Percentiles rank a stretch among this genome's conserved stretches.
phyloP scores from a whole-genome alignment of 2,329 filamentous ascomycete genomes.

The Xylaria arbuscula region DNA sequence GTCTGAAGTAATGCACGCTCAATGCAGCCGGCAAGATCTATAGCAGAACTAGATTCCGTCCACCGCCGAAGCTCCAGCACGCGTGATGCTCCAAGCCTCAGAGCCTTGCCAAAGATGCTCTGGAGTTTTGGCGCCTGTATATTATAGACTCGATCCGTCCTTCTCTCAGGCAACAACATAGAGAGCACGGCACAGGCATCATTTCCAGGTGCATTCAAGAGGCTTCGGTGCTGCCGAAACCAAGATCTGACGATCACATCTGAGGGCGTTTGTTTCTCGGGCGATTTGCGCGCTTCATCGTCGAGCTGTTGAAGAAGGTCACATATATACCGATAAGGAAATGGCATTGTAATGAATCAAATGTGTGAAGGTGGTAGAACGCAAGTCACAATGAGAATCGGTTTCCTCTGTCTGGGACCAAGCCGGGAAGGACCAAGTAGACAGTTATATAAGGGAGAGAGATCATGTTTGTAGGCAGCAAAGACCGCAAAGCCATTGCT shows the following conservation, averaged over 20 bases:
- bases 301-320: constrained; percentile 78
- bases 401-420: neutral
- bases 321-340: constrained; percentile 77
- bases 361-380: constrained; percentile 5
- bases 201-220: constrained; percentile 67
- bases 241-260: constrained; percentile 66
- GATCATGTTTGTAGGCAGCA: constrained; percentile 36
- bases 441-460: constrained; percentile 13
- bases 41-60: constrained; percentile 63
- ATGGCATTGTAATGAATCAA: constrained; percentile 55
- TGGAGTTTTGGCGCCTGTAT: constrained; percentile 72
- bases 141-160: constrained; percentile 81
- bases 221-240: constrained; percentile 72
- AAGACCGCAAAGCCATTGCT: constrained; percentile 25
- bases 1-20: constrained; percentile 72
- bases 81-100: constrained; percentile 73
- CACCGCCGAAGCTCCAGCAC: constrained; percentile 72
- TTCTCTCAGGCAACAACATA: constrained; percentile 78
- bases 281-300: constrained; percentile 50
- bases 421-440: constrained; percentile 5
- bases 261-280: constrained; percentile 48
- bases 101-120: constrained; percentile 72
- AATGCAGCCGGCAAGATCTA: constrained; percentile 78
- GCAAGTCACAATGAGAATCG: constrained; percentile 5
- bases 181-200: constrained; percentile 75